These are phyloP conservation scores for Raphanus hybrid DNA, from an alignment of 441 rosid species.

Conservation along the genomic window DNA sequence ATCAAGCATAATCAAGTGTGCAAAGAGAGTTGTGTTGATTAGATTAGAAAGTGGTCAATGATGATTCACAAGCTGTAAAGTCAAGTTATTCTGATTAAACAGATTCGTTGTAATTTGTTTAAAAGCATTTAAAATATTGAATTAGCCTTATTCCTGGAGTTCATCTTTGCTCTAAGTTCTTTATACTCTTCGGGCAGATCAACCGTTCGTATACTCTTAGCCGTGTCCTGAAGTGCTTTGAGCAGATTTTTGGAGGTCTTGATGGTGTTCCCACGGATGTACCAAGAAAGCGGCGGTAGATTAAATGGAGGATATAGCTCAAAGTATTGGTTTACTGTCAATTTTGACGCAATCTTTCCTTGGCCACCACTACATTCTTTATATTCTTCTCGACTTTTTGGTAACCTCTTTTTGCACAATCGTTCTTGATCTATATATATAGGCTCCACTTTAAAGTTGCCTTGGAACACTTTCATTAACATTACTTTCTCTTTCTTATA, in stretches of 20 bases:
- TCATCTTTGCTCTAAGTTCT: too few relatives aligned
- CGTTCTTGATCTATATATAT: constrained; percentile 63
- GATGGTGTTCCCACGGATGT: constrained; percentile 75
- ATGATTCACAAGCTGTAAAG: not conserved
- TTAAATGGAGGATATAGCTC: constrained; percentile 74
- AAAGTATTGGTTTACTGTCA: constrained; percentile 79
- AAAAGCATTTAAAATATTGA: too few relatives aligned
- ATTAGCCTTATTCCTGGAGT: too few relatives aligned
- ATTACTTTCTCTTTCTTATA: constrained; percentile 77
- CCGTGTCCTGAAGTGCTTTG: not conserved
- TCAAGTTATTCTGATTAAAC: not conserved
- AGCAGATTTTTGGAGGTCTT: constrained; percentile 57
- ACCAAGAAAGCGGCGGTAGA: constrained; percentile 92
- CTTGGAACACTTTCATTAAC: constrained; percentile 87
- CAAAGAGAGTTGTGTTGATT: not conserved
- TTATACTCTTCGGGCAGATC: not conserved
- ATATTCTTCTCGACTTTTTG: constrained; percentile 73
- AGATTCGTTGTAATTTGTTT: not conserved
- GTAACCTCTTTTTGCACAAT: constrained; percentile 55
- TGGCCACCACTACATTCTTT: constrained; percentile 59
- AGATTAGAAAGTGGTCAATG: not conserved
- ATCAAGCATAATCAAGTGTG: not conserved
- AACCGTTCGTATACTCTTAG: not conserved
- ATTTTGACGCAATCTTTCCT: constrained; percentile 80
- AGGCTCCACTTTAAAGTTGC: constrained; percentile 84